A percentile compares a stretch with the other conserved stretches of the same genome.
Evolutionary conservation across 1,284 basidiomycete species (phyloP).

Genomic region (Moesziomyces parantarcticus): DNA sequence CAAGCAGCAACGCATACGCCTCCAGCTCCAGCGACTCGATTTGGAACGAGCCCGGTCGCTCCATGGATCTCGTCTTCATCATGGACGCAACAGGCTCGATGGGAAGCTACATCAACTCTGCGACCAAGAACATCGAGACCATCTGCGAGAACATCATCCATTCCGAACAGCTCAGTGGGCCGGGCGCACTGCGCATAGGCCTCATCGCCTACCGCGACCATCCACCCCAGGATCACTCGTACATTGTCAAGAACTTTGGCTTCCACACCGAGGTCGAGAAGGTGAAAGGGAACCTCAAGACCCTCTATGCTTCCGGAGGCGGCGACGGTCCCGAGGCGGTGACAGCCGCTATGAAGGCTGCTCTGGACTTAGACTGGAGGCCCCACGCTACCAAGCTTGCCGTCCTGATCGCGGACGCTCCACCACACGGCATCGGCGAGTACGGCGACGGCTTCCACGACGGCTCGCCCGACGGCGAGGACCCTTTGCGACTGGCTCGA

Average conservation of each 20-base stretch:
- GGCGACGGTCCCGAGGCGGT: conserved; percentile 98
- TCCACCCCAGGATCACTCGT: conserved; percentile 66
- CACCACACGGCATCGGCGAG: conserved; percentile 79
- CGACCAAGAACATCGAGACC: conserved; percentile 96
- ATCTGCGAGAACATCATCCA: conserved; percentile 96
- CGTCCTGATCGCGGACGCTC: conserved; percentile 87
- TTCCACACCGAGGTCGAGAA: conserved; percentile 90
- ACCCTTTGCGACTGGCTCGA: conserved; percentile 87
- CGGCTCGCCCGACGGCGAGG: conserved; percentile 74
- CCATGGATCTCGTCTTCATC: conserved; percentile 66
- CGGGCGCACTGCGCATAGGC: conserved; percentile 78
- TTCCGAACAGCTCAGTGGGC: conserved; percentile 86
- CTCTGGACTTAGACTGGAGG: conserved; percentile 78
- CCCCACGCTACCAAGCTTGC: conserved; percentile 88
- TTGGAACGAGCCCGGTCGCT: conserved; percentile 39
- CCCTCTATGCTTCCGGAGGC: conserved; percentile 87
- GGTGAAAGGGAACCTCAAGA: conserved; percentile 85
- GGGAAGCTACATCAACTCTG: conserved; percentile 69
- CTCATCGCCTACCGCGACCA: conserved; percentile 74
- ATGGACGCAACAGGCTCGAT: conserved; percentile 68
- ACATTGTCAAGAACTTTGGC: conserved; percentile 86
- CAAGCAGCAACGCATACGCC: conserved; percentile 9
- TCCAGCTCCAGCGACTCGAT: conserved; percentile 20
- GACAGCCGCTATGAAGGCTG: conserved; percentile 90
- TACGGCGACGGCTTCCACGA: conserved; percentile 80